Percentiles rank a stretch among this genome's conserved stretches.
These are phyloP conservation scores for Inonotus obliquus DNA, from an alignment of 1,284 basidiomycete species.

Conservation along the genomic window DNA sequence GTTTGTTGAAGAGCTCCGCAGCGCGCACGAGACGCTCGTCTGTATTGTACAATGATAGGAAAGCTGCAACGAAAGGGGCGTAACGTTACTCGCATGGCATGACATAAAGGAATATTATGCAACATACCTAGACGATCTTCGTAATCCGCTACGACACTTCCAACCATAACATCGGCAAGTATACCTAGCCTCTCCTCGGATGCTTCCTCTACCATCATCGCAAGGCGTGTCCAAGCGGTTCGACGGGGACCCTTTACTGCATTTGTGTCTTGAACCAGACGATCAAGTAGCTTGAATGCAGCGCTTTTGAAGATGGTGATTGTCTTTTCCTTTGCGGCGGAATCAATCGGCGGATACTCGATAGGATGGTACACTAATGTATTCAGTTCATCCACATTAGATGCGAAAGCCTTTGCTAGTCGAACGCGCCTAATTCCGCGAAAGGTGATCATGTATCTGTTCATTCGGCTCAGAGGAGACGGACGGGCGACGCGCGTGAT, in stretches of 20 bases:
- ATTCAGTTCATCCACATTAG: conserved; percentile 27
- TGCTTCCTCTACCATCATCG: conserved; percentile 60
- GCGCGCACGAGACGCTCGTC: conserved; percentile 59
- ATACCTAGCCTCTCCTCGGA: conserved; percentile 54
- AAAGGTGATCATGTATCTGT: conserved; percentile 58
- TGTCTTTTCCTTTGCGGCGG: conserved; percentile 44
- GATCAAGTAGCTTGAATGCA: conserved; percentile 59
- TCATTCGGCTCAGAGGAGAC: conserved; percentile 37
- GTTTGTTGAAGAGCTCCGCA: conserved; percentile 64
- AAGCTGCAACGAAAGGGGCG: conserved; percentile 22
- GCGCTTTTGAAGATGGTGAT: conserved; percentile 63
- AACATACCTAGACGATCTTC: conserved; percentile 63
- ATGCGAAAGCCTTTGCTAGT: conserved; percentile 31
- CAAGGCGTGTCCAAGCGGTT: conserved; percentile 61
- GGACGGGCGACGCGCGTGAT: conserved; percentile 60
- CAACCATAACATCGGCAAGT: conserved; percentile 71
- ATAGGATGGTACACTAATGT: conserved; percentile 40
- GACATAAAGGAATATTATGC: neutral
- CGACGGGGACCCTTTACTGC: conserved; percentile 43
- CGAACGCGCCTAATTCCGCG: conserved; percentile 60
- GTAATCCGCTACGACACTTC: conserved; percentile 58
- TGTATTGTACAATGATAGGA: conserved; percentile 51
- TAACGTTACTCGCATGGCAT: neutral
- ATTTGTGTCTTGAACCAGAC: conserved; percentile 48
- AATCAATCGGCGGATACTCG: conserved; percentile 43